A percentile compares a stretch with the other conserved stretches of the same genome.
These are phyloP conservation scores for Leishmania turanica DNA, from an alignment of 208 protist species.

Conservation along the genomic window DNA sequence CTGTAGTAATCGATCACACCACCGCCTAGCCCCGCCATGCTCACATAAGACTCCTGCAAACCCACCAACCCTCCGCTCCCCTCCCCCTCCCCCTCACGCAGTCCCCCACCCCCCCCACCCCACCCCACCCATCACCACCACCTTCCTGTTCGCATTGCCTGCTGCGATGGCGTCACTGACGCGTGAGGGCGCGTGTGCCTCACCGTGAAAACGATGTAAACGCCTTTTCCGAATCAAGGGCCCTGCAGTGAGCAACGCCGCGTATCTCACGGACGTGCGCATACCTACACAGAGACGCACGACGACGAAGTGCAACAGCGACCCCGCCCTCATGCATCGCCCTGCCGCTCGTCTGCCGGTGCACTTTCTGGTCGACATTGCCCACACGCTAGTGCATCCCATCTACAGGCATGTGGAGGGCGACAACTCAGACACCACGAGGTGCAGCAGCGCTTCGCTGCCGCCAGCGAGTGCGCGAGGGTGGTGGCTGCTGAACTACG, in stretches of 20 bases:
- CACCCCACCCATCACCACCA: background rate
- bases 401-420: background rate
- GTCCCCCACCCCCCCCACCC: too few relatives aligned
- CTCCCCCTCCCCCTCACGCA: background rate
- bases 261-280: background rate
- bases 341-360: slow-evolving; percentile 24
- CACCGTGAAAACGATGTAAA: background rate
- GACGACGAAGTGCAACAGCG: background rate
- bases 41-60: background rate
- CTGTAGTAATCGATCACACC: background rate
- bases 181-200: background rate
- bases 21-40: background rate
- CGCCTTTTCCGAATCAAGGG: background rate
- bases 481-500: slow-evolving; percentile 10
- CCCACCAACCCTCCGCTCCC: background rate
- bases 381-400: slow-evolving; percentile 45
- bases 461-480: background rate
- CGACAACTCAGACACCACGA: background rate
- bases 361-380: slow-evolving; percentile 61
- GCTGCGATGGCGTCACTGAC: background rate
- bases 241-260: background rate
- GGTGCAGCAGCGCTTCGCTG: background rate
- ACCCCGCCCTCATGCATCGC: background rate
- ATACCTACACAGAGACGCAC: background rate
- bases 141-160: background rate